Conservation (phyloP, 75 land plant genomes). For the Sequoiadendron giganteum region DNA sequence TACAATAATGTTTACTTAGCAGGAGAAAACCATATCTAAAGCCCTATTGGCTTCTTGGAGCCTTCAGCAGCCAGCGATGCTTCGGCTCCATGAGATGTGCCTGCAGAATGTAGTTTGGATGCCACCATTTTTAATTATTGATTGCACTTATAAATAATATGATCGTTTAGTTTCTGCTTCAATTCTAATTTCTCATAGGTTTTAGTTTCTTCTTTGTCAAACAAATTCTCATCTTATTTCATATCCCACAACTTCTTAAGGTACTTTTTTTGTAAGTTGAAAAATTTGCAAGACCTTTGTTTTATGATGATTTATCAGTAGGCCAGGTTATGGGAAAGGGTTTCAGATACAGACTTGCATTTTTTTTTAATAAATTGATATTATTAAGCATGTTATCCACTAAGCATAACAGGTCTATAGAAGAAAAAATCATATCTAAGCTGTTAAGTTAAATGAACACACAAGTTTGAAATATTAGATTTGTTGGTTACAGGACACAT, state of each 20-base stretch:
- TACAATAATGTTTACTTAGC: too few species aligned
- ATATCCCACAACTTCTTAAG: background rate
- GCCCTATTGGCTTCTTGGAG: too few species aligned
- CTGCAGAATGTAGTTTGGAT: background rate
- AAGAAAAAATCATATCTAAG: background rate
- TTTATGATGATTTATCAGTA: background rate
- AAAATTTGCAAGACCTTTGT: background rate
- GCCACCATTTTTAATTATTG: too few species aligned
- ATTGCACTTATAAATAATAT: too few species aligned
- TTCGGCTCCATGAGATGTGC: too few species aligned
- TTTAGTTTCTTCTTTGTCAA: background rate
- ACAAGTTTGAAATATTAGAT: background rate
- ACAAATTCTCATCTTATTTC: background rate
- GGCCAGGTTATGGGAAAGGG: background rate
- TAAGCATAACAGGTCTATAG: background rate
- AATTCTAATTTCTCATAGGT: too few species aligned
- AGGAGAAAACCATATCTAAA: too few species aligned
- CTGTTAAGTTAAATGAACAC: background rate
- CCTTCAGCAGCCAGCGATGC: too few species aligned
- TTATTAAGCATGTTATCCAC: background rate
- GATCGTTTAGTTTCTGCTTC: background rate
- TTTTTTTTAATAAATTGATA: too few species aligned
- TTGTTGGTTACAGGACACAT: background rate
- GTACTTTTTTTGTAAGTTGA: background rate
- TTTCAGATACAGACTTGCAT: background rate